phyloP scores from a whole-genome alignment of 768 basidiomycete species.

The Chalciporus piperatus region DNA sequence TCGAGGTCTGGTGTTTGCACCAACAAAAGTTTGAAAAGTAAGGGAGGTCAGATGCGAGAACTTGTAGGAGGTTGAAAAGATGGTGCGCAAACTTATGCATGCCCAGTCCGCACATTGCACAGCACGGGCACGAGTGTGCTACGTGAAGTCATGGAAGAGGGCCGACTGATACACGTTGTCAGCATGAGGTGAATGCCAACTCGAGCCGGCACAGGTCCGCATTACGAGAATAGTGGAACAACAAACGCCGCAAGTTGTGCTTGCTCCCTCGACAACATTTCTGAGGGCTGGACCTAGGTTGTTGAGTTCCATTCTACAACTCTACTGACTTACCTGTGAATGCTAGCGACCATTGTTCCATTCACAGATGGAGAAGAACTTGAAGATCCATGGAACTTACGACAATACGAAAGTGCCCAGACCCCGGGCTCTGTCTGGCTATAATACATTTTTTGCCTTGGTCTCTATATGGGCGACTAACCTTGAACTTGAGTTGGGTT shows the following conservation, averaged over 20 bases:
- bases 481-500: no score
- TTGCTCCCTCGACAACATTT: no score
- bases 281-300: no score
- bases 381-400: neutral
- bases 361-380: neutral
- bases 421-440: no score
- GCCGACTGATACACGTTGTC: conserved; percentile 24
- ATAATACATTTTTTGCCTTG: no score
- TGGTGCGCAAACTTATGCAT: conserved; percentile 26
- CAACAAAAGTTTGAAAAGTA: conserved; percentile 2
- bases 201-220: conserved; percentile 6
- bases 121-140: conserved; percentile 33
- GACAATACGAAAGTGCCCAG: neutral
- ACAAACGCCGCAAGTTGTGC: no score
- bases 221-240: neutral
- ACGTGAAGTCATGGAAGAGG: conserved; percentile 18
- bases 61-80: conserved; percentile 16
- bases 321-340: neutral
- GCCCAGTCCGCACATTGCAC: conserved; percentile 20
- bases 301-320: no score
- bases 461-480: no score
- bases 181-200: conserved; percentile 26
- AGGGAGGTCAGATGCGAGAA: conserved; percentile 9
- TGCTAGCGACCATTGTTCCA: neutral
- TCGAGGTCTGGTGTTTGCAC: neutral